Evolutionary conservation across 495 filamentous ascomycete genomes (phyloP).

Genomic region (Penicillium odoratum): DNA sequence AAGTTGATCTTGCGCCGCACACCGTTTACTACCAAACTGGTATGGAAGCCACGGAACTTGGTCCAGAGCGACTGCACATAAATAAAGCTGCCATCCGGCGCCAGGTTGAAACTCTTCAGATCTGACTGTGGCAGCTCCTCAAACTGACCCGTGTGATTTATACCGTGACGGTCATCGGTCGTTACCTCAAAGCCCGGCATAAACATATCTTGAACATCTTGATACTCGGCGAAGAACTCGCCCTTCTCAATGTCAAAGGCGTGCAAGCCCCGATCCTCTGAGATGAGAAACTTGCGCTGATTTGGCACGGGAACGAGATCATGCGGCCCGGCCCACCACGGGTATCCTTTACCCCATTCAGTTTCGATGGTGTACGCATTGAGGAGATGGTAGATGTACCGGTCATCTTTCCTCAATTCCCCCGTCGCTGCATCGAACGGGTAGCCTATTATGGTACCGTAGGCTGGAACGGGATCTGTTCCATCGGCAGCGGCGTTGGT

Average conservation of each 20-base stretch:
- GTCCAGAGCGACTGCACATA: constrained; percentile 31
- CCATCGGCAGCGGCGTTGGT: constrained; percentile 33
- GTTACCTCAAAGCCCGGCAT: constrained; percentile 32
- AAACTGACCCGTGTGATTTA: constrained; percentile 20
- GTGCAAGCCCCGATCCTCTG: constrained; percentile 26
- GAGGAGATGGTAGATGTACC: constrained; percentile 15
- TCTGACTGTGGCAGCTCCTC: constrained; percentile 29
- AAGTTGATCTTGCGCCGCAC: constrained; percentile 20
- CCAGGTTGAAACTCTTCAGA: constrained; percentile 31
- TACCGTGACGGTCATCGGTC: constrained; percentile 26
- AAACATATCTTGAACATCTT: constrained; percentile 23
- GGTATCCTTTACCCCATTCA: constrained; percentile 30
- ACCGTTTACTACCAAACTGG: constrained; percentile 27
- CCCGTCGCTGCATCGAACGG: constrained; percentile 25
- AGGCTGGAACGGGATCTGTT: constrained; percentile 25
- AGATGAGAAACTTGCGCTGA: constrained; percentile 28
- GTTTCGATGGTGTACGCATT: constrained; percentile 19
- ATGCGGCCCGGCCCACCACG: constrained; percentile 32
- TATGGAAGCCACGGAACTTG: constrained; percentile 25
- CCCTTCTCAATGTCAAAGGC: constrained; percentile 26
- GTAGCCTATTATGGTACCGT: constrained; percentile 26
- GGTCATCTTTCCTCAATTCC: constrained; percentile 18
- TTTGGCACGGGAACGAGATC: constrained; percentile 33
- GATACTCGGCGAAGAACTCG: constrained; percentile 1
- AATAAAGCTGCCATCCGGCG: constrained; percentile 27